These are phyloP conservation scores for Rhamnella rubrinervis DNA, from an alignment of 331 rosid species.

Conservation along the genomic window DNA sequence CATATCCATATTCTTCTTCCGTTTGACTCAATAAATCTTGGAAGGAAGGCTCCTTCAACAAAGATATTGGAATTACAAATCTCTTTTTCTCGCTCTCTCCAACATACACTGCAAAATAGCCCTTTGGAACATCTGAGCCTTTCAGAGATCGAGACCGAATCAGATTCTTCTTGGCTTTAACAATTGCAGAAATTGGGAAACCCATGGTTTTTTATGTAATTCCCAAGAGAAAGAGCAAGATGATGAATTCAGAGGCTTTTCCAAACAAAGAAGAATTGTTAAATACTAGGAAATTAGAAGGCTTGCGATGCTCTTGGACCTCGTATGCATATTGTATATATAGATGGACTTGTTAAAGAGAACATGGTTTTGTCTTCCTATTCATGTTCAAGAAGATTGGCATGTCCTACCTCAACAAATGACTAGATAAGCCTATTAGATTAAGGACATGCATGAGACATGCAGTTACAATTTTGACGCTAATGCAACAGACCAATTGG, in stretches of 20 bases:
- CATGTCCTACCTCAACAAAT: no score
- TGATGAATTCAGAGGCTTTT: background rate
- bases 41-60: constrained; percentile 28
- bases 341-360: background rate
- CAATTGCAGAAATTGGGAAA: constrained; percentile 13
- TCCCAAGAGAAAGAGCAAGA: background rate
- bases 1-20: constrained; percentile 36
- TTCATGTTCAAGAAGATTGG: constrained; percentile 1
- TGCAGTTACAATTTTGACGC: no score
- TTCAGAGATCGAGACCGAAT: background rate
- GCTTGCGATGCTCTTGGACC: no score
- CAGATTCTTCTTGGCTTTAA: constrained; percentile 21
- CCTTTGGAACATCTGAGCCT: constrained; percentile 30
- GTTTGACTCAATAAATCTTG: constrained; percentile 18
- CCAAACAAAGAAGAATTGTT: background rate
- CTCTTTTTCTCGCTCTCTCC: constrained; percentile 29
- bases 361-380: constrained; percentile 20
- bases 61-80: constrained; percentile 30
- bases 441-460: no score
- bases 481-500: no score
- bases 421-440: no score
- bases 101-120: constrained; percentile 32
- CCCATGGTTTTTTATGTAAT: constrained; percentile 7
- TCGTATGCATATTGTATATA: background rate
- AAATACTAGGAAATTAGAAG: background rate